Base-by-base conservation (phyloP, 352 stramenopile genomes). In the Phytophthora sojae region DNA sequence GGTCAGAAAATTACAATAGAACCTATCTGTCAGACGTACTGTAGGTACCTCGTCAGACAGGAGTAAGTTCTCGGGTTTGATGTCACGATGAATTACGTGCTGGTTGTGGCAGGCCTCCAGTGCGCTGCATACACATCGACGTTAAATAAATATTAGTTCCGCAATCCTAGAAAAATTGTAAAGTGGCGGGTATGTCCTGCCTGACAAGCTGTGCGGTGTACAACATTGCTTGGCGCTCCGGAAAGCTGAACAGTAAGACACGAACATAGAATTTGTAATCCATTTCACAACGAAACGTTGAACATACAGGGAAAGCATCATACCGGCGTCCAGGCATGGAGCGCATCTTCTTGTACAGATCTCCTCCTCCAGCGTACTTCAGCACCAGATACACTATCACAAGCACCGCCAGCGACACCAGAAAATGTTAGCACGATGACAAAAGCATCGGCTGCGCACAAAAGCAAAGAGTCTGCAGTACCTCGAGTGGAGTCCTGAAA, bases 41-140 rank as follows among this genome's bases (percentile, higher is more conserved):
- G 39, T 7, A n/a, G 26, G 45, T 64, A 91, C 83, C 42, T 92
- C 82, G 3, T 90, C 75, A 21, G 86, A 89, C 21, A 96, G 70
- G 50, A 99, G 80, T 55, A 99, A 77, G 66, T 99, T 99, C 61
- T 99, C 96, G 1, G 96, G 96, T 73, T 99, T 99, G 57, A 99
- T 98, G 63, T 99, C 96, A 14, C 96, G 83, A 62, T 99, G 96
- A 52, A 99, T 92, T 14, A 96, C 87, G 59, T 93, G 88, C 61
- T 96, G 87, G 25, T 91, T 61, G 67, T 96, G 89, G 51, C 87
- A 96, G 23, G 81, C 77, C 45, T 92, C 82, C 32, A 96, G 67
- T 15, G 79, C 80, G 47, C 78, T 89, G 61, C 17, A 37, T 25
- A 4, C 37, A 1, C 47, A 29, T 63, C 57, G 2, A n/a, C 25